These are phyloP conservation scores for Saitozyma podzolica DNA, from an alignment of 768 basidiomycete species.

Conservation along the genomic window DNA sequence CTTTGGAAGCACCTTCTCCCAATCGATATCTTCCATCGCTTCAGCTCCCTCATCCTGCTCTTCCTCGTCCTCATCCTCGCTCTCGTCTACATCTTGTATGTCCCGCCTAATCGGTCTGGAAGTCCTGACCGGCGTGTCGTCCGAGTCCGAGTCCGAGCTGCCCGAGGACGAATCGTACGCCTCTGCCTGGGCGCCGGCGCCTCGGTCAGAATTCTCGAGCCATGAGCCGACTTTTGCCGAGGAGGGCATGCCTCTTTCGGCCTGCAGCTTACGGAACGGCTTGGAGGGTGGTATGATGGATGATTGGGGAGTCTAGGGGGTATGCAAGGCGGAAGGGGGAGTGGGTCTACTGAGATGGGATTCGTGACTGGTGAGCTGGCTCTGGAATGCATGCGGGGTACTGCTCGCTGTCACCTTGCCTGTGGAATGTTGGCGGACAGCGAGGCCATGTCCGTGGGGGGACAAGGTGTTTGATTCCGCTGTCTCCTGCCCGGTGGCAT, in stretches of 20 bases:
- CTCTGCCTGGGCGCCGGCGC: constrained; percentile 17
- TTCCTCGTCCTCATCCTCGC: constrained; percentile 22
- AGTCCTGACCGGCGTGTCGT: background rate
- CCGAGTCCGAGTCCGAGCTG: constrained; percentile 14
- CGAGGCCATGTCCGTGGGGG: too few species aligned
- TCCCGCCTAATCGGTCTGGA: too few species aligned
- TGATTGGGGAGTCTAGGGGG: too few species aligned
- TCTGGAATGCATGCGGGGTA: too few species aligned
- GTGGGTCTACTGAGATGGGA: too few species aligned
- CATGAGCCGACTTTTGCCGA: constrained; percentile 46
- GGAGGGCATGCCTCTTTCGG: constrained; percentile 32
- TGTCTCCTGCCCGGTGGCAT: too few species aligned
- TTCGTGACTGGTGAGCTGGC: too few species aligned
- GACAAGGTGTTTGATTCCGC: too few species aligned
- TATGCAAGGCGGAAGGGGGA: too few species aligned
- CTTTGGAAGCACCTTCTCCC: constrained; percentile 29
- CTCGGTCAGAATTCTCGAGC: constrained; percentile 31
- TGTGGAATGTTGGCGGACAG: too few species aligned
- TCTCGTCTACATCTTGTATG: constrained; percentile 4
- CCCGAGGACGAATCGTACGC: constrained; percentile 34
- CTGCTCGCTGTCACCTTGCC: too few species aligned
- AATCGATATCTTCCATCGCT: constrained; percentile 28
- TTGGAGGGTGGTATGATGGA: constrained; percentile 32
- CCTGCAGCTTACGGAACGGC: constrained; percentile 38
- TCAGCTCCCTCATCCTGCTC: constrained; percentile 9